Percentiles rank a stretch among this genome's conserved stretches.
Conservation (phyloP, 306 rosid genomes). For the Cicer arietinum region DNA sequence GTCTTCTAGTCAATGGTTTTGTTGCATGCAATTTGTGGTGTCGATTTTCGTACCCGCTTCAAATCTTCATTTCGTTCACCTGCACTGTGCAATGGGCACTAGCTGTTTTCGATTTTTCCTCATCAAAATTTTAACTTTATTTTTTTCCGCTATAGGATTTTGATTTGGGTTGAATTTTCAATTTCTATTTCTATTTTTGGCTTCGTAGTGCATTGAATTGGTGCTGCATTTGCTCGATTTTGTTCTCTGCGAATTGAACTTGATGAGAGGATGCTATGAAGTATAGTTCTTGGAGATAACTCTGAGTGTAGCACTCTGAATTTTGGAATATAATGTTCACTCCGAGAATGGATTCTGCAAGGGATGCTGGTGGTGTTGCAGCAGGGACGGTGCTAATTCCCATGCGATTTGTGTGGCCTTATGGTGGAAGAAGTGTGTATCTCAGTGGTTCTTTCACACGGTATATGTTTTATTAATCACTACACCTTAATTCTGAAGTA, state of each 20-base stretch:
- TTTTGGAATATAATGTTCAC: slow-evolving; percentile 57
- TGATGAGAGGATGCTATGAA: slow-evolving; percentile 49
- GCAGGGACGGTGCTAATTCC: slow-evolving; percentile 78
- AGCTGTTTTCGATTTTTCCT: slow-evolving; percentile 33
- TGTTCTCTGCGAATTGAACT: slow-evolving; percentile 46
- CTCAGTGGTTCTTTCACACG: slow-evolving; percentile 88
- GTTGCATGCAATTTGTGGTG: slow-evolving; percentile 48
- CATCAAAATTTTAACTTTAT: not conserved
- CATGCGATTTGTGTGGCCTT: slow-evolving; percentile 92
- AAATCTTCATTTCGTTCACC: slow-evolving; percentile 29
- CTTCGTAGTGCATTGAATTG: slow-evolving; percentile 49
- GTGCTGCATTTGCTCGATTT: slow-evolving; percentile 53
- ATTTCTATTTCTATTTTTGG: not conserved
- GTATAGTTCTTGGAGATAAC: slow-evolving; percentile 50
- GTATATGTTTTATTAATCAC: slow-evolving; percentile 48
- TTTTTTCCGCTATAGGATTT: slow-evolving; percentile 19
- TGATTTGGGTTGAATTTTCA: slow-evolving; percentile 35
- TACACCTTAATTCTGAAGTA: not conserved
- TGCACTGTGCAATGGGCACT: slow-evolving; percentile 33
- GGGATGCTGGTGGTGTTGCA: slow-evolving; percentile 62
- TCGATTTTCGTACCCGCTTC: slow-evolving; percentile 39
- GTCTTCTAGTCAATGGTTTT: slow-evolving; percentile 39
- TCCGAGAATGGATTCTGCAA: slow-evolving; percentile 70
- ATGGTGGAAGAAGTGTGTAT: slow-evolving; percentile 86
- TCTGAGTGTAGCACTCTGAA: slow-evolving; percentile 41